Percentiles rank a stretch among this genome's conserved stretches.
phyloP scores from a whole-genome alignment of 345 rosid species.

The Bruguiera sexangula region DNA sequence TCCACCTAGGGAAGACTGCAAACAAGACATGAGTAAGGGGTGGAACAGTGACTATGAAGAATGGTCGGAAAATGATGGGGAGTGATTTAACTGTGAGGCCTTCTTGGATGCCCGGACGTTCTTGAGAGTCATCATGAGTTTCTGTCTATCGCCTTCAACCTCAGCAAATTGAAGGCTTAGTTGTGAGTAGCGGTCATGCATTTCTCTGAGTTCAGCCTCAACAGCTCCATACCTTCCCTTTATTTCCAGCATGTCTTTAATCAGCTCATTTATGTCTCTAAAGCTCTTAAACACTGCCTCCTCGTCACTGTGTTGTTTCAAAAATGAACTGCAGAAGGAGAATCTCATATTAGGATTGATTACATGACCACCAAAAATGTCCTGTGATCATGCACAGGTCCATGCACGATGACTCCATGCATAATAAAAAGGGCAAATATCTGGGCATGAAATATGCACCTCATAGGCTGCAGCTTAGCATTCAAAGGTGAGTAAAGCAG shows the following conservation, averaged over 20 bases:
- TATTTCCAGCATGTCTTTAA: slow-evolving; percentile 72
- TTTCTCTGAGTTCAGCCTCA: slow-evolving; percentile 82
- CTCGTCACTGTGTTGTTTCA: slow-evolving; percentile 72
- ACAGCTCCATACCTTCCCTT: slow-evolving; percentile 65
- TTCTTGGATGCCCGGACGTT: slow-evolving; percentile 70
- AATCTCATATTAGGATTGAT: slow-evolving; percentile 11
- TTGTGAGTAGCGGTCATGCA: slow-evolving; percentile 93
- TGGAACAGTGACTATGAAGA: slow-evolving; percentile 18
- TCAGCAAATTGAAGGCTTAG: slow-evolving; percentile 96
- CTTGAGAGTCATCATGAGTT: slow-evolving; percentile 94
- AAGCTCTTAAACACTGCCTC: slow-evolving; percentile 89
- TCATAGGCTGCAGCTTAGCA: too few relatives aligned
- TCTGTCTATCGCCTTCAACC: slow-evolving; percentile 98
- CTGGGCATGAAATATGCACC: too few relatives aligned
- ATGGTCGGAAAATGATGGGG: slow-evolving; percentile 53
- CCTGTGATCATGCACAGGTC: too few relatives aligned
- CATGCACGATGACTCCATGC: too few relatives aligned
- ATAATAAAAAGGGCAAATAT: too few relatives aligned
- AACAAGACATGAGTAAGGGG: not conserved
- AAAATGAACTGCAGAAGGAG: slow-evolving; percentile 62
- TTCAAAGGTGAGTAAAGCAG: too few relatives aligned
- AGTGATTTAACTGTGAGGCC: slow-evolving; percentile 36
- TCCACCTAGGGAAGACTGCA: not conserved
- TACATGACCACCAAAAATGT: too few relatives aligned
- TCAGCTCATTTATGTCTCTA: slow-evolving; percentile 83